Percentiles rank a stretch among this genome's conserved stretches.
Conservation (phyloP, 768 basidiomycete species). For the Rhodotorula babjevae region DNA sequence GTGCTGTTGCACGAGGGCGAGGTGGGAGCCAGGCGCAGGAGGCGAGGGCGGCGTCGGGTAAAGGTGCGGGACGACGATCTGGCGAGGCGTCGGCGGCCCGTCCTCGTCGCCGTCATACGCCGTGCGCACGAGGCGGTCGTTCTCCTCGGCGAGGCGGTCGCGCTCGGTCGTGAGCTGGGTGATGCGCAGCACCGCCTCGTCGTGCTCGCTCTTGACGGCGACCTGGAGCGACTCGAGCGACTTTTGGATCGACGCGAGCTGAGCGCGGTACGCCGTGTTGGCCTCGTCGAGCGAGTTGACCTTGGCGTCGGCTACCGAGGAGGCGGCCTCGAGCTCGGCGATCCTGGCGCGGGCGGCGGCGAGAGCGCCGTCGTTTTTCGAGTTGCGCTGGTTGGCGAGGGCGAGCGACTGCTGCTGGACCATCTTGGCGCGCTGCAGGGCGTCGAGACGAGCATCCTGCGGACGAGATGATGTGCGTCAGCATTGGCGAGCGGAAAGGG, state of each 20-base stretch:
- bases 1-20: not conserved
- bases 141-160: not conserved
- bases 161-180: not conserved
- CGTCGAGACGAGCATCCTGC: slow-evolving; percentile 20
- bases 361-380: not conserved
- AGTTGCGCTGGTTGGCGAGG: slow-evolving; percentile 1
- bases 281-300: not conserved
- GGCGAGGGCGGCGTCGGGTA: not conserved
- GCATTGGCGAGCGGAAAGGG: too few species aligned
- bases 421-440: slow-evolving; percentile 1
- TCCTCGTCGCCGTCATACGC: not conserved
- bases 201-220: not conserved
- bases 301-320: not conserved
- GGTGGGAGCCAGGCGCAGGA: too few species aligned
- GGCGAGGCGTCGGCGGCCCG: not conserved
- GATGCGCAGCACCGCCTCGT: not conserved
- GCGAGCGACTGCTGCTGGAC: slow-evolving; percentile 23
- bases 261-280: not conserved
- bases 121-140: not conserved
- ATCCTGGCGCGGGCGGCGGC: not conserved
- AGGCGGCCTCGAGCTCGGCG: not conserved
- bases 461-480: too few species aligned
- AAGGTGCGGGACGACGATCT: not conserved
- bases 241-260: not conserved
- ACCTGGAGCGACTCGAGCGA: slow-evolving; percentile 2